These are phyloP conservation scores for Colletotrichum sp. DNA, from an alignment of 2,329 filamentous ascomycete species.

Conservation along the genomic window DNA sequence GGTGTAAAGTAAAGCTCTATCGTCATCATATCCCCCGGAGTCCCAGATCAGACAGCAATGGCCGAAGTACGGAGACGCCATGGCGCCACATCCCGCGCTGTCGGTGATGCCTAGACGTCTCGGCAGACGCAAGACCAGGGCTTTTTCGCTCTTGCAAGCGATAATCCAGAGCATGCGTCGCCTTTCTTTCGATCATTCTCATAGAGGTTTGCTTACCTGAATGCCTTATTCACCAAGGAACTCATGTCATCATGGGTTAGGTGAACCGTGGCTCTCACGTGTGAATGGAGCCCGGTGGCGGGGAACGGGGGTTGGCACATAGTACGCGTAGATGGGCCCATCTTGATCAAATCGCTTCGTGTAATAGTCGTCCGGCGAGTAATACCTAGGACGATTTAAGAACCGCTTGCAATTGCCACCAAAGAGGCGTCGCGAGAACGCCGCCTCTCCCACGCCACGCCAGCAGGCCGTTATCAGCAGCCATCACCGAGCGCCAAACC, in stretches of 20 bases:
- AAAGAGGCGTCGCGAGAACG: not conserved
- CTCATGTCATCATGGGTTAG: not conserved
- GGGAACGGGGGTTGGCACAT: not conserved
- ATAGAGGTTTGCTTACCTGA: not conserved
- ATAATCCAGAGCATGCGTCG: not conserved
- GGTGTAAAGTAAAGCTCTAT: not conserved
- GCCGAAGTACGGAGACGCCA: not conserved
- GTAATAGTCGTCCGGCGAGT: not conserved
- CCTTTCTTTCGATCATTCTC: not conserved
- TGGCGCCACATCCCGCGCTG: not conserved
- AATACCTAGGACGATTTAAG: not conserved
- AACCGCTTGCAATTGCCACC: conserved; percentile 3
- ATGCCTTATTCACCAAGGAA: not conserved
- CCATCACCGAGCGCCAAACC: not conserved
- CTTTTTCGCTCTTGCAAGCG: not conserved
- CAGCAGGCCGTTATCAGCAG: conserved; percentile 6
- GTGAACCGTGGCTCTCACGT: not conserved
- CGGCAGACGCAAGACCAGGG: not conserved
- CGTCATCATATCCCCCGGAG: not conserved
- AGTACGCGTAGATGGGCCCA: not conserved
- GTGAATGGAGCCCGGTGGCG: not conserved
- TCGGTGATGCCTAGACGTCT: not conserved
- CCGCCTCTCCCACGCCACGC: not conserved
- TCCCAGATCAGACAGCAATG: not conserved
- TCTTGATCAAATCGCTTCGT: conserved; percentile 8